Conservation (phyloP, 305 asterid species). For the Nicotiana rustica region DNA sequence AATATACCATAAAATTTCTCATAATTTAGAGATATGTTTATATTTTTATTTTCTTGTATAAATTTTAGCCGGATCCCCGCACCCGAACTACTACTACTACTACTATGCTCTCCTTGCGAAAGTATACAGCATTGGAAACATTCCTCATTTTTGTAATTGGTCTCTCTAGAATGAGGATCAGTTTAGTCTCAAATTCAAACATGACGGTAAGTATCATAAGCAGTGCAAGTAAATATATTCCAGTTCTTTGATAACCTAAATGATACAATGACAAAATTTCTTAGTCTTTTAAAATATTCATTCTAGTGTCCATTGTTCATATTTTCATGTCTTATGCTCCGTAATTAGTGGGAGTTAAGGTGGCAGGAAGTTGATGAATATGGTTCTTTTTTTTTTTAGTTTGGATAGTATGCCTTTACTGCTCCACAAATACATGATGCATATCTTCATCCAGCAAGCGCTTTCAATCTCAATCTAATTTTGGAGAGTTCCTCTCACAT, state of each 20-base stretch:
- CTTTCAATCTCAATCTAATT: background rate
- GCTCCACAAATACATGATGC: constrained; percentile 16
- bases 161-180: background rate
- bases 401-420: background rate
- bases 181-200: background rate
- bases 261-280: background rate
- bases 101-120: too few relatives aligned
- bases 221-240: background rate
- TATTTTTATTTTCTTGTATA: too few relatives aligned
- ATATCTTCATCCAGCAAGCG: background rate
- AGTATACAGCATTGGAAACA: too few relatives aligned
- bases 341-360: constrained; percentile 11
- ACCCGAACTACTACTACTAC: too few relatives aligned
- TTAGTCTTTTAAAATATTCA: background rate
- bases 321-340: background rate
- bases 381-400: background rate
- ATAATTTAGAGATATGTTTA: too few relatives aligned
- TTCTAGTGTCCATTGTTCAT: background rate
- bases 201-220: background rate
- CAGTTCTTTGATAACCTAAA: background rate
- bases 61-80: too few relatives aligned
- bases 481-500: constrained; percentile 25
- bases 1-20: too few relatives aligned
- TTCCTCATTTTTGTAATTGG: too few relatives aligned
- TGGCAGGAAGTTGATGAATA: constrained; percentile 16